Conservation (phyloP, 371 early-diverging fungal genomes). For the Nematocida homosporus region DNA sequence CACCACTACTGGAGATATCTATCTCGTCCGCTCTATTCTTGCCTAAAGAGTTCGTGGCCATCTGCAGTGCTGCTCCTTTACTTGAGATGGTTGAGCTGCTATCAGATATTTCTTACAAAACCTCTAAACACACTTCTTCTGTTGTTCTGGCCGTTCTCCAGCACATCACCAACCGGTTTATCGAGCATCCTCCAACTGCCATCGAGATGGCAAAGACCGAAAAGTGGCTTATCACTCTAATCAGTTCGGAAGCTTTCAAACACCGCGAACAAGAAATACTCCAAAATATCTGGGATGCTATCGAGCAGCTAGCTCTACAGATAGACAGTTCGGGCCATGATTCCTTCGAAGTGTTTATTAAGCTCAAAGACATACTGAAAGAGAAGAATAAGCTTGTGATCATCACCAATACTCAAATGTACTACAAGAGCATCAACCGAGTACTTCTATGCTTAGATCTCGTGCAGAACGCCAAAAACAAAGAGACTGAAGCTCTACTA, state of each 20-base stretch:
- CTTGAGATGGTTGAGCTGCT: conserved; percentile 1
- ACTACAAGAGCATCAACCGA: conserved; percentile 54
- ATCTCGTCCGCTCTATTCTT: neutral
- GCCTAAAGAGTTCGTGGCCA: neutral
- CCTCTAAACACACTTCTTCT: conserved; percentile 9
- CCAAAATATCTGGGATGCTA: neutral
- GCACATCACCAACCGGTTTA: neutral
- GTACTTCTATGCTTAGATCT: conserved; percentile 47
- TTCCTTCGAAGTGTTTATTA: conserved; percentile 47
- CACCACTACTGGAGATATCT: conserved; percentile 4
- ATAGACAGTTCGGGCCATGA: conserved; percentile 30
- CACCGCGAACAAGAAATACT: conserved; percentile 7
- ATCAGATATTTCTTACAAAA: conserved; percentile 22
- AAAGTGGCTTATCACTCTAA: conserved; percentile 1
- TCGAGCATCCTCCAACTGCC: neutral
- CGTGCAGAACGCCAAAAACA: neutral
- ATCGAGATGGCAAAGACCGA: conserved; percentile 2
- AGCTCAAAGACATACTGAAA: conserved; percentile 29
- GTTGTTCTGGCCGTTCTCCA: conserved; percentile 17
- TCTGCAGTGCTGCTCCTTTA: conserved; percentile 5
- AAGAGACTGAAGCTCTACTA: conserved; percentile 6
- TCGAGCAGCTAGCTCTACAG: conserved; percentile 19
- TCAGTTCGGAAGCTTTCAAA: conserved; percentile 12
- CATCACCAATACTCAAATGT: conserved; percentile 18
- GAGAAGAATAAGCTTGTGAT: neutral